These are phyloP conservation scores for Pyrrhoderma noxium DNA, from an alignment of 1,284 basidiomycete species.

Conservation along the genomic window DNA sequence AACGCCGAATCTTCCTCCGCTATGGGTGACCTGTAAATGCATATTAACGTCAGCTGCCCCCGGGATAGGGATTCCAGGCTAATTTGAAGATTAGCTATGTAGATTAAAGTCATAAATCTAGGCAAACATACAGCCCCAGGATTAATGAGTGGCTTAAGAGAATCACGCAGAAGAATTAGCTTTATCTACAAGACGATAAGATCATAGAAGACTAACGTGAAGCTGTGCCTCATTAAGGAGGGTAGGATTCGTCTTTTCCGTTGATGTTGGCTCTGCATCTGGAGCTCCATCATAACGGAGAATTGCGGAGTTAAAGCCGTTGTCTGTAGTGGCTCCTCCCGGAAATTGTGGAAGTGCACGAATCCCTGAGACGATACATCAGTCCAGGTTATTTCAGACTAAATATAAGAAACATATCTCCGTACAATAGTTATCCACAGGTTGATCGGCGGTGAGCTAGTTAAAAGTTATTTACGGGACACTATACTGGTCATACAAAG, in stretches of 20 bases:
- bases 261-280: constrained; percentile 26
- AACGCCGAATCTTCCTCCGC: constrained; percentile 28
- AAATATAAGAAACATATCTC: neutral
- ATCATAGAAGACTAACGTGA: constrained; percentile 17
- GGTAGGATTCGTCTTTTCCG: constrained; percentile 14
- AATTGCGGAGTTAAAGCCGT: constrained; percentile 26
- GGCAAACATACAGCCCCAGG: constrained; percentile 19
- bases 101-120: neutral
- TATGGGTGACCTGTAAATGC: constrained; percentile 23
- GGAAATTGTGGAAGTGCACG: constrained; percentile 23
- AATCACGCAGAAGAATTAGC: neutral
- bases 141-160: constrained; percentile 21
- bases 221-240: constrained; percentile 27
- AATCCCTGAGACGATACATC: constrained; percentile 24
- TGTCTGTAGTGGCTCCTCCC: constrained; percentile 18
- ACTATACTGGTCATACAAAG: no score
- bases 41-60: constrained; percentile 32
- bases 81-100: neutral
- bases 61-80: constrained; percentile 27
- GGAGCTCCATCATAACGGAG: constrained; percentile 31
- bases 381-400: neutral
- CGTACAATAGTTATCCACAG: constrained; percentile 27
- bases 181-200: neutral
- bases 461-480: no score
- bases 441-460: constrained; percentile 27